Evolutionary conservation across 805 yeast species (phyloP).

Genomic region (Vanderwaltozyma tropicalis): DNA sequence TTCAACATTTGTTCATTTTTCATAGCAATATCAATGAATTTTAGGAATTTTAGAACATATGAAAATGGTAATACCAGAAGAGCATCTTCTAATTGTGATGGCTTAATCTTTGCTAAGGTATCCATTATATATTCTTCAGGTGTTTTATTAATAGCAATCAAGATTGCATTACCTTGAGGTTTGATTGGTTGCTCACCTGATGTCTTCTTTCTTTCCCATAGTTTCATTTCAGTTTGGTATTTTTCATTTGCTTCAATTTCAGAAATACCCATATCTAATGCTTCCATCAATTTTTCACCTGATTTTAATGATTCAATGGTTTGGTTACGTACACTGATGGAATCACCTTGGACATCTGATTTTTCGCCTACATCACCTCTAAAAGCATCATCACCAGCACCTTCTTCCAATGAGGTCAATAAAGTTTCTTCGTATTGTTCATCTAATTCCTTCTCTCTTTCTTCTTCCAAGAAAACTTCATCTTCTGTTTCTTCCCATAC

Average conservation of each 20-base stretch:
- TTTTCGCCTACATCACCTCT: slow-evolving; percentile 31
- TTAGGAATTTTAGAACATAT: slow-evolving; percentile 57
- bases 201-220: slow-evolving; percentile 34
- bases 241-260: slow-evolving; percentile 52
- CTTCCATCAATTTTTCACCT: slow-evolving; percentile 88
- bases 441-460: slow-evolving; percentile 90
- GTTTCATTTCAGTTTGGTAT: slow-evolving; percentile 35
- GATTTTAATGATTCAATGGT: slow-evolving; percentile 88
- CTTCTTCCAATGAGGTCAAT: slow-evolving; percentile 59
- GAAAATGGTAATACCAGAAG: slow-evolving; percentile 84
- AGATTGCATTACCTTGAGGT: slow-evolving; percentile 62
- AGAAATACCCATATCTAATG: slow-evolving; percentile 68
- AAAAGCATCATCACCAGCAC: slow-evolving; percentile 33
- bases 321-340: slow-evolving; percentile 62
- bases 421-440: slow-evolving; percentile 79
- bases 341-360: slow-evolving; percentile 42
- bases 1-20: slow-evolving; percentile 35
- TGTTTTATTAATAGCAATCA: slow-evolving; percentile 56
- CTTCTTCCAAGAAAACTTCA: slow-evolving; percentile 94
- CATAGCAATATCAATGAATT: slow-evolving; percentile 71
- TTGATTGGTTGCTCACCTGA: slow-evolving; percentile 40
- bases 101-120: slow-evolving; percentile 55
- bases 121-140: slow-evolving; percentile 77
- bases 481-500: slow-evolving; percentile 93
- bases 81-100: slow-evolving; percentile 89